Base-by-base conservation (phyloP, 2,329 filamentous ascomycete genomes). In the Hirsutella minnesotensis region DNA sequence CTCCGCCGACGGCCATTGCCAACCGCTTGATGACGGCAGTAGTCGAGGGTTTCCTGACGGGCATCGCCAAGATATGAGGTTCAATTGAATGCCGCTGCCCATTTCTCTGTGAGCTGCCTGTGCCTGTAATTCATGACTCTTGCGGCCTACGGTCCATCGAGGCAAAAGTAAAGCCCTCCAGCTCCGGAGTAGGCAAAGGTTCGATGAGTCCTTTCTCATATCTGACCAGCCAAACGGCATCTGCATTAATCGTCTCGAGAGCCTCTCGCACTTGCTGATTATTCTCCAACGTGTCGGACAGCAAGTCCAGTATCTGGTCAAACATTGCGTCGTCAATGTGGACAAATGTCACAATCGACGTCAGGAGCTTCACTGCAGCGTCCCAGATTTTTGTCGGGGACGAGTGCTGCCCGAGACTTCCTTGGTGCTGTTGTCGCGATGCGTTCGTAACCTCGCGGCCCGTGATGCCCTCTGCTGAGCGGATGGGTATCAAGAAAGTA, bases 1-100 rank as follows among this genome's bases (percentile, higher is more conserved):
- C 92, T 38, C 87, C 88, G 2, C 67, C 72, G 45, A 94, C 88
- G 30, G 90, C 92, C 2, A 96, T 98, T 72, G 92, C 92, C 15
- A 85, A 96, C 61, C 84, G 89, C 59, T 64, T 96, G 56, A 79
- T 98, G 53, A 73, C 70, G 41, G 86, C 88, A 1, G 87, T 95
- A 13, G 75, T 82, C 1, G 77, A 80, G 40, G 87, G 87, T 0
- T 92, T 85, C 58, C 66, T 85, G 46, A 70, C 69, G 10, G 69
- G 67, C 2, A 63, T 49, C 4, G 53, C 72, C 46, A 81, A 77
- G 60, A 75, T 75, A 9, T 75, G 19, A 61, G 33, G 9, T 18
- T 35, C 33, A 9, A 9, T 18, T 16, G 9, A 18, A 35, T 9
- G 7, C 15, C n/a, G 3, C n/a, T 9, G 33, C 15, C 10, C 15